Percentiles rank a stretch among this genome's conserved stretches.
Evolutionary conservation across 2,329 filamentous ascomycete species (phyloP).

Genomic region (Paracamarosporium sp.): DNA sequence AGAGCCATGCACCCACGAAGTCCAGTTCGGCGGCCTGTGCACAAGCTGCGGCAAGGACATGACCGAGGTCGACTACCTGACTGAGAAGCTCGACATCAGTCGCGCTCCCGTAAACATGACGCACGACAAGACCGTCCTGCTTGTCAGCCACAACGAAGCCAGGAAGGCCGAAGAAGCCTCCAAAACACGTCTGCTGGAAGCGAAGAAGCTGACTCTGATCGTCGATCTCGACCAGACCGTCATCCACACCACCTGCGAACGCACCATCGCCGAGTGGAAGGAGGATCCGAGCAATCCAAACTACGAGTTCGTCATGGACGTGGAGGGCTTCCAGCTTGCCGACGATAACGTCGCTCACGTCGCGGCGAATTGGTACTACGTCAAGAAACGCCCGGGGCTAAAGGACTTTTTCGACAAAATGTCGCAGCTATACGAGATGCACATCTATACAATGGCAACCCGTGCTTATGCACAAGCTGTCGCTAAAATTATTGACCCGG

Average conservation of each 20-base stretch:
- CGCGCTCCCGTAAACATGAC: slow-evolving; percentile 94
- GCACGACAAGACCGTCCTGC: slow-evolving; percentile 87
- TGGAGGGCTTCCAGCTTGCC: slow-evolving; percentile 84
- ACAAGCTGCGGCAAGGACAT: slow-evolving; percentile 94
- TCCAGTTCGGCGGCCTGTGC: slow-evolving; percentile 91
- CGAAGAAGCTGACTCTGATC: slow-evolving; percentile 87
- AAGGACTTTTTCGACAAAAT: slow-evolving; percentile 80
- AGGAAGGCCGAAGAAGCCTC: slow-evolving; percentile 82
- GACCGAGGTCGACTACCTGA: slow-evolving; percentile 87
- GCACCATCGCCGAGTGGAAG: slow-evolving; percentile 96
- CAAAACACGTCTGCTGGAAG: slow-evolving; percentile 79
- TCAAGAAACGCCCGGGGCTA: slow-evolving; percentile 92
- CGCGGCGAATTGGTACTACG: slow-evolving; percentile 79
- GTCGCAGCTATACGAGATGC: slow-evolving; percentile 85
- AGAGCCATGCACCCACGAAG: slow-evolving; percentile 88
- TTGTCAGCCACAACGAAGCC: slow-evolving; percentile 83
- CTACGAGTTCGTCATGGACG: slow-evolving; percentile 86
- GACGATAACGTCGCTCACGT: slow-evolving; percentile 66
- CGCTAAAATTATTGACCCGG: slow-evolving; percentile 89
- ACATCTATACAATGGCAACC: slow-evolving; percentile 99
- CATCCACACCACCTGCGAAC: slow-evolving; percentile 97
- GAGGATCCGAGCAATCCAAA: slow-evolving; percentile 88
- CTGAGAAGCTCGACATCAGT: slow-evolving; percentile 76
- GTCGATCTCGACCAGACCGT: slow-evolving; percentile 98
- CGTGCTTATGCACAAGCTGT: slow-evolving; percentile 94